Percentiles rank a stretch among this genome's conserved stretches.
Conservation (phyloP, 2,329 filamentous ascomycete genomes). For the Scedosporium aurantiacum region DNA sequence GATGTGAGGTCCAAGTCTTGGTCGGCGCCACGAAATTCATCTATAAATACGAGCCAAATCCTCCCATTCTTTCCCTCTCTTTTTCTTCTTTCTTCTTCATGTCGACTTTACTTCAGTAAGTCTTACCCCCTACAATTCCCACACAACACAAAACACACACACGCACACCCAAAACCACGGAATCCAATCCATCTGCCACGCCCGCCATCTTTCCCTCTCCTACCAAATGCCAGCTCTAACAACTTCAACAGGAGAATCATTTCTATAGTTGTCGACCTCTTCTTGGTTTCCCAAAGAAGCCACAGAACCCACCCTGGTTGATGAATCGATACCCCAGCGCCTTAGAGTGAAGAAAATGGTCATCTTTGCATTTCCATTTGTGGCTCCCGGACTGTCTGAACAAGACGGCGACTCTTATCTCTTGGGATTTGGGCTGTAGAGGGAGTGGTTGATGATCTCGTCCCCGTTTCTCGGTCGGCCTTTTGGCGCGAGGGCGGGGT, state of each 20-base stretch:
- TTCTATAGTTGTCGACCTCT: conserved; percentile 94
- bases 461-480: conserved; percentile 60
- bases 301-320: conserved; percentile 92
- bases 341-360: conserved; percentile 69
- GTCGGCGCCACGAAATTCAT: not conserved
- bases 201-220: not conserved
- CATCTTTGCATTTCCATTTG: conserved; percentile 26
- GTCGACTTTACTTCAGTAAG: conserved; percentile 53
- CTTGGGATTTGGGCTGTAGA: conserved; percentile 47
- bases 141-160: conserved; percentile 8
- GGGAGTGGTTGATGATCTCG: conserved; percentile 91
- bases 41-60: not conserved
- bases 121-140: conserved; percentile 20
- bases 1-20: too few relatives aligned
- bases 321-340: conserved; percentile 82
- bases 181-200: not conserved
- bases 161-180: not conserved
- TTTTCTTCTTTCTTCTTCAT: conserved; percentile 43
- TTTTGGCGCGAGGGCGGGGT: conserved; percentile 65
- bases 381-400: conserved; percentile 50
- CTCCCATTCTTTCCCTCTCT: conserved; percentile 19
- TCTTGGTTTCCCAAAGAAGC: conserved; percentile 89
- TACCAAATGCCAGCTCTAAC: conserved; percentile 12
- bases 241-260: conserved; percentile 60
- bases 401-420: conserved; percentile 41